phyloP scores from a whole-genome alignment of 495 filamentous ascomycete genomes.

The Aspergillus wentii region DNA sequence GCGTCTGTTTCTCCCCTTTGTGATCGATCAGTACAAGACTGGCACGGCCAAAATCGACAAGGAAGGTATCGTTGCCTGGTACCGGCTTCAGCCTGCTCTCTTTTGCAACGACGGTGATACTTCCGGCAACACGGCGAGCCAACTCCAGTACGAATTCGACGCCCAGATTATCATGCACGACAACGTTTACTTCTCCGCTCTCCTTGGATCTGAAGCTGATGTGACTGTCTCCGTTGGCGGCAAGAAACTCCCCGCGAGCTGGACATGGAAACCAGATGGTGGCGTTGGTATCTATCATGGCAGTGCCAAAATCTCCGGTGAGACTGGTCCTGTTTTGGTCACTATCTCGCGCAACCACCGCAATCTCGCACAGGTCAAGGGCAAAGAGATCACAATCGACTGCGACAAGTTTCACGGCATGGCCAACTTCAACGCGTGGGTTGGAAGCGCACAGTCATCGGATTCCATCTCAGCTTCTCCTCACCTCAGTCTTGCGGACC shows the following conservation, averaged over 20 bases:
- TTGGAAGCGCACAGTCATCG: slow-evolving; percentile 12
- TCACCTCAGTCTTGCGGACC: not conserved
- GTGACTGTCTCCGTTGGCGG: slow-evolving; percentile 48
- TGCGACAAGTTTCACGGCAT: slow-evolving; percentile 32
- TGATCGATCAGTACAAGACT: slow-evolving; percentile 3
- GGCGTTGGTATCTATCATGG: slow-evolving; percentile 46
- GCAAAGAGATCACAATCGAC: slow-evolving; percentile 38
- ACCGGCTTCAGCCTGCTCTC: slow-evolving; percentile 37
- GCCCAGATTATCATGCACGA: slow-evolving; percentile 16
- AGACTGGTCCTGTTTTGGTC: slow-evolving; percentile 45
- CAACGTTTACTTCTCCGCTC: slow-evolving; percentile 26
- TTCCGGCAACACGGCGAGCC: slow-evolving; percentile 25
- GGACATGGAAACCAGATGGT: slow-evolving; percentile 17
- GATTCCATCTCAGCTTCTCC: not conserved
- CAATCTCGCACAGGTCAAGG: slow-evolving; percentile 16
- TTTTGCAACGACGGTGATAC: slow-evolving; percentile 23
- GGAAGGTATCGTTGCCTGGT: slow-evolving; percentile 57
- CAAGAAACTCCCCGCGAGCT: slow-evolving; percentile 19
- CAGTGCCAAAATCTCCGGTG: slow-evolving; percentile 40
- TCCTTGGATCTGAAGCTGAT: slow-evolving; percentile 13
- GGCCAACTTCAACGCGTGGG: slow-evolving; percentile 43
- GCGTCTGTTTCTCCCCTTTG: slow-evolving; percentile 1
- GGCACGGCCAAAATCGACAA: slow-evolving; percentile 1
- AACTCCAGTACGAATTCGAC: slow-evolving; percentile 14
- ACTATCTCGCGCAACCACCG: slow-evolving; percentile 31